phyloP scores from a whole-genome alignment of 495 filamentous ascomycete species.

The Talaromyces proteolyticus region DNA sequence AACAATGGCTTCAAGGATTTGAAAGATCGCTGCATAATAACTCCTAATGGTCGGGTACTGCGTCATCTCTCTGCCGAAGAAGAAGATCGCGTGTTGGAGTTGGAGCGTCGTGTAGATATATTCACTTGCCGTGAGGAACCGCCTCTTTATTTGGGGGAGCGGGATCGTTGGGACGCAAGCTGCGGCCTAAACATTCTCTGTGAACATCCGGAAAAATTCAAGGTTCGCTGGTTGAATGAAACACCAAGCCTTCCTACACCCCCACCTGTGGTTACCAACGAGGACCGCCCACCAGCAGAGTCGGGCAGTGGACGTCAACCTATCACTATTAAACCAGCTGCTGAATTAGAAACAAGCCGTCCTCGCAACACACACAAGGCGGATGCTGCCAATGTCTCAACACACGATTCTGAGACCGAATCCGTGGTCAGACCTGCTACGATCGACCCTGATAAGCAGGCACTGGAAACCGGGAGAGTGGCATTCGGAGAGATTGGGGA shows the following conservation, averaged over 20 bases:
- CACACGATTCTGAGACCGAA: background rate
- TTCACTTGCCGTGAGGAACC: constrained; percentile 25
- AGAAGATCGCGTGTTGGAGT: constrained; percentile 67
- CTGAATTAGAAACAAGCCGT: background rate
- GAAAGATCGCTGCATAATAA: constrained; percentile 55
- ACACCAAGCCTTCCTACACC: constrained; percentile 20
- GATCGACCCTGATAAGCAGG: constrained; percentile 34
- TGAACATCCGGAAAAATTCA: constrained; percentile 36
- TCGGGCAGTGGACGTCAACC: too few species aligned
- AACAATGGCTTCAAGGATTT: constrained; percentile 25
- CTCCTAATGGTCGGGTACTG: constrained; percentile 72
- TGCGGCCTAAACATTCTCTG: constrained; percentile 39
- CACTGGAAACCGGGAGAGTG: constrained; percentile 30
- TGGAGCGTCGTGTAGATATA: constrained; percentile 56
- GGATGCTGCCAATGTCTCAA: background rate
- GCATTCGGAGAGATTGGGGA: constrained; percentile 25
- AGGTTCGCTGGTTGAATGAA: constrained; percentile 32
- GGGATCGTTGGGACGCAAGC: constrained; percentile 32
- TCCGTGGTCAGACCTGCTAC: constrained; percentile 16
- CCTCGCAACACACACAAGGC: background rate
- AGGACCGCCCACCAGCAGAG: too few species aligned
- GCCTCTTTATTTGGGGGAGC: constrained; percentile 20
- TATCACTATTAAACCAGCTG: too few species aligned
- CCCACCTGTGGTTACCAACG: constrained; percentile 5
- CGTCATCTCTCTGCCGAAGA: constrained; percentile 69